phyloP scores from a whole-genome alignment of 139 green algal species.

The Nannochloris sp. region DNA sequence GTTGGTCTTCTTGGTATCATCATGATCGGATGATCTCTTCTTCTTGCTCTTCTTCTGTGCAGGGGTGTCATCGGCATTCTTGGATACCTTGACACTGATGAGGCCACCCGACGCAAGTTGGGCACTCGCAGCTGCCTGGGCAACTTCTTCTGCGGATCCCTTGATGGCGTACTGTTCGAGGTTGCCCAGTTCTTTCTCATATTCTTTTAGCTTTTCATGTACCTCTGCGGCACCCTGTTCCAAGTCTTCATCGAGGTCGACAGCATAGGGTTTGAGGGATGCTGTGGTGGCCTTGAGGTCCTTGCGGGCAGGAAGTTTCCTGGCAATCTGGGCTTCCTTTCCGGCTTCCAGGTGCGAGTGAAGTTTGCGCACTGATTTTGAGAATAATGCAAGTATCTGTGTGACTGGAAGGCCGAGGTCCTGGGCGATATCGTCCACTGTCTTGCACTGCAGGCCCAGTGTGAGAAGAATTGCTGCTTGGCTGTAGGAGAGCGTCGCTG shows the following conservation, averaged over 20 bases:
- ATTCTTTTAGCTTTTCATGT: slow-evolving; percentile 33
- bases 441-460: slow-evolving; percentile 61
- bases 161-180: slow-evolving; percentile 59
- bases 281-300: slow-evolving; percentile 10
- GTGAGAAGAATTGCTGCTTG: slow-evolving; percentile 69
- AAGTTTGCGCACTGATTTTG: slow-evolving; percentile 85
- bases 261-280: slow-evolving; percentile 36
- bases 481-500: slow-evolving; percentile 68
- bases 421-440: slow-evolving; percentile 40
- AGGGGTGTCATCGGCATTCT: not conserved
- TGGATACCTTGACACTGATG: slow-evolving; percentile 13
- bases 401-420: slow-evolving; percentile 66
- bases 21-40: slow-evolving; percentile 1
- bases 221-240: slow-evolving; percentile 60
- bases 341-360: slow-evolving; percentile 53
- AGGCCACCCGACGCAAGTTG: slow-evolving; percentile 21
- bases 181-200: slow-evolving; percentile 39
- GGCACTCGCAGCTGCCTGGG: slow-evolving; percentile 28
- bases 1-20: too few species aligned
- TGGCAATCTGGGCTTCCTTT: slow-evolving; percentile 58
- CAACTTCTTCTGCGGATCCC: slow-evolving; percentile 44
- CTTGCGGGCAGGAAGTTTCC: slow-evolving; percentile 39
- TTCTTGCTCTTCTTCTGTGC: not conserved
- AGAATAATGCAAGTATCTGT: slow-evolving; percentile 91
- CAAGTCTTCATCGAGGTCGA: slow-evolving; percentile 70